Evolutionary conservation across 441 rosid genomes (phyloP), one percentile per base, ranked within the genome.

Genomic region (Erodium chrysanthum): DNA sequence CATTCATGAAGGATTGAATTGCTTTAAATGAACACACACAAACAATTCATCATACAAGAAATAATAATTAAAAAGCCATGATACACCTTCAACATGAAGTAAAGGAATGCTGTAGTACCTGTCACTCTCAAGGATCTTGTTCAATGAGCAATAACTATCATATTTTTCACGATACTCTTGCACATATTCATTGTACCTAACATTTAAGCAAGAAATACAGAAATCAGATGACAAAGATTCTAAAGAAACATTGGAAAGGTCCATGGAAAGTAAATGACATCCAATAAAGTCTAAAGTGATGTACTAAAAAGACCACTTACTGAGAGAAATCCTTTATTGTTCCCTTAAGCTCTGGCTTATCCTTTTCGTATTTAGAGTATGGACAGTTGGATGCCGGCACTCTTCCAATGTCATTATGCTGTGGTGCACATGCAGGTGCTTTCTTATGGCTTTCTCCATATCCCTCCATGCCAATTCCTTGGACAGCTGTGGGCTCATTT

Each of bases 91-190:
- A 22, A 50, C 35, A 65, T 52, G n/a, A 77, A 71, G 65, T n/a
- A 25, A 21, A 68, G 71, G 18, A 58, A 72, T 74, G 66, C 64
- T 69, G 62, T 42, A 56, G 64, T 84, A 94, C 98, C 97, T 92
- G 88, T 87, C 71, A 74, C 77, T 82, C 76, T 90, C 95, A 37
- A 95, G 82, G 74, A 76, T 78, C 80, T 82, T 87, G 85, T 88
- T 82, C 78, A 95, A 70, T 44, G 94, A 83, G 79, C 77, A 67
- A 81, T 95, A 95, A 75, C 80, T 74, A 48, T 84, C 92, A 61
- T 88, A 90, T 79, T 95, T 95, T 61, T 92, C 96, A 70, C 59
- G 71, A 75, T 75, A 95, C 78, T 95, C 99, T 76, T 84, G 84
- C 80, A 86, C 65, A 68, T 86, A 95, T 70, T 91, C 96, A 74